phyloP scores from a whole-genome alignment of 2,329 filamentous ascomycete genomes.

The Aureobasidium sp. region DNA sequence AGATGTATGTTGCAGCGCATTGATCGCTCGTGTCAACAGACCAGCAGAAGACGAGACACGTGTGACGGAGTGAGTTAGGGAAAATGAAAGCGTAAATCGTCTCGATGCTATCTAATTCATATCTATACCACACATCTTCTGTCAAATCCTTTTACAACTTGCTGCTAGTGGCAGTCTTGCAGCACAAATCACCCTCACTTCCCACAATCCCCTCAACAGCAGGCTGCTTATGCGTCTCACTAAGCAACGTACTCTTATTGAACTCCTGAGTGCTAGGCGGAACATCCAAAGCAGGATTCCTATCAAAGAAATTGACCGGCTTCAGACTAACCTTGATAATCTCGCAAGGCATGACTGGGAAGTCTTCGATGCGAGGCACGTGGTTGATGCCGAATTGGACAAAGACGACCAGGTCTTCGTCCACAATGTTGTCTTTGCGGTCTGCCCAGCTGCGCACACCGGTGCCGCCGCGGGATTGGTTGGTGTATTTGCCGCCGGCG shows the following conservation, averaged over 20 bases:
- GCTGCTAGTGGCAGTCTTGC: slow-evolving; percentile 22
- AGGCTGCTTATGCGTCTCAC: slow-evolving; percentile 28
- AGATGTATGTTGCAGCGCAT: too few species aligned
- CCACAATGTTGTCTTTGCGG: slow-evolving; percentile 47
- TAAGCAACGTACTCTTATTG: slow-evolving; percentile 35
- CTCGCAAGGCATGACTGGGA: slow-evolving; percentile 50
- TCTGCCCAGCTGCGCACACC: slow-evolving; percentile 44
- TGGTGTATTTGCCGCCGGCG: slow-evolving; percentile 54
- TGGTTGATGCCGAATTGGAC: slow-evolving; percentile 54
- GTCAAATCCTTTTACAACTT: slow-evolving; percentile 26
- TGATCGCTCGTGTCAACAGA: too few species aligned
- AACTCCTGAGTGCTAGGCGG: slow-evolving; percentile 45
- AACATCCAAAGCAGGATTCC: slow-evolving; percentile 54
- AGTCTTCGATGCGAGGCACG: slow-evolving; percentile 16
- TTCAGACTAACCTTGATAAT: slow-evolving; percentile 51
- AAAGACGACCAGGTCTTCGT: slow-evolving; percentile 51
- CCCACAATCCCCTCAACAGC: slow-evolving; percentile 30
- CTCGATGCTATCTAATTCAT: too few species aligned
- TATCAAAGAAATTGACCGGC: slow-evolving; percentile 53
- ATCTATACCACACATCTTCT: too few species aligned
- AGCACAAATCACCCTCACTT: slow-evolving; percentile 33
- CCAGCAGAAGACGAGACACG: too few species aligned
- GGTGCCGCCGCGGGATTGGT: slow-evolving; percentile 49
- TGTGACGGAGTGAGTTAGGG: too few species aligned
- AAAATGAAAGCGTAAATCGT: too few species aligned